phyloP scores from a whole-genome alignment of 1,139 yeast genomes.

The Blastobotrys persicus region DNA sequence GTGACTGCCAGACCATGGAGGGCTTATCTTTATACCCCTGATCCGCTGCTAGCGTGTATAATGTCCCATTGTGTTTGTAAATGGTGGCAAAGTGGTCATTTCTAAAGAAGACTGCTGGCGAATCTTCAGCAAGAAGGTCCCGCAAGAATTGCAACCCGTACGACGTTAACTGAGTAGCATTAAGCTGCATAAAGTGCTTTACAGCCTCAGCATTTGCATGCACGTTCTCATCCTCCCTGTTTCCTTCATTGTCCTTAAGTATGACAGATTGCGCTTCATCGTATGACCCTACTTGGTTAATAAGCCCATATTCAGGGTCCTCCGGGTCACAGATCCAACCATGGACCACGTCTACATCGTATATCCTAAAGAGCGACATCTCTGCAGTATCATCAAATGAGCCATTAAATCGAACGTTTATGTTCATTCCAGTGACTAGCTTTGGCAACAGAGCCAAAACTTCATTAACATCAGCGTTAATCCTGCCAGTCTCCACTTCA shows the following conservation, averaged over 20 bases:
- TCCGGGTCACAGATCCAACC: conserved; percentile 49
- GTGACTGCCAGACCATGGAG: conserved; percentile 72
- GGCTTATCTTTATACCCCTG: conserved; percentile 52
- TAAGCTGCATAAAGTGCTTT: conserved; percentile 46
- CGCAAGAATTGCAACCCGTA: conserved; percentile 52
- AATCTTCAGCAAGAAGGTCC: conserved; percentile 44
- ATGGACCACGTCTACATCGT: conserved; percentile 48
- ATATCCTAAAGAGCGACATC: conserved; percentile 45
- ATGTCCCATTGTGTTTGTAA: conserved; percentile 50
- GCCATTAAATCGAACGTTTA: conserved; percentile 72
- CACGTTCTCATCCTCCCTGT: conserved; percentile 17
- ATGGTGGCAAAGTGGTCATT: conserved; percentile 83
- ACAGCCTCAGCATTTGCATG: conserved; percentile 24
- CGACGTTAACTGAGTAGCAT: conserved; percentile 69
- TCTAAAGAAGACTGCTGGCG: conserved; percentile 69
- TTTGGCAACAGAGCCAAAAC: conserved; percentile 56
- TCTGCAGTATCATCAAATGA: conserved; percentile 50
- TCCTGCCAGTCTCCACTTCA: conserved; percentile 24
- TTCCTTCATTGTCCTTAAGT: conserved; percentile 20
- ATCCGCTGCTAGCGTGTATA: conserved; percentile 71
- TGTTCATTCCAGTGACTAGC: conserved; percentile 68
- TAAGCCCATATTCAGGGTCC: conserved; percentile 34
- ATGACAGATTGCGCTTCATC: conserved; percentile 47
- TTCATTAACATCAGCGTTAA: conserved; percentile 26
- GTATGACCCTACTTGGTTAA: conserved; percentile 42